phyloP scores from a whole-genome alignment of 208 protist species.

The Trichomonas gallinae region DNA sequence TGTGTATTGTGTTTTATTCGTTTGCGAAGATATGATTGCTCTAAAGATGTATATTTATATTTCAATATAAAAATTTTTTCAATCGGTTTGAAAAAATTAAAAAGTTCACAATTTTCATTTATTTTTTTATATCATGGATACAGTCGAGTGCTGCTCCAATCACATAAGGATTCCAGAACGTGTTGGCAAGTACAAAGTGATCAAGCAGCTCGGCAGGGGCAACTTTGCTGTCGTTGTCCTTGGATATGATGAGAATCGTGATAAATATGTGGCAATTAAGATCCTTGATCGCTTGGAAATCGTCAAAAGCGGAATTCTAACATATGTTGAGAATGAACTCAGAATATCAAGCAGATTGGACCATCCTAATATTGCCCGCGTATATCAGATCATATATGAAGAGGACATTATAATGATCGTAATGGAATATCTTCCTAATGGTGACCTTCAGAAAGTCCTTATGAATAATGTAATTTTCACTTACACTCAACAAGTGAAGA shows the following conservation, averaged over 20 bases:
- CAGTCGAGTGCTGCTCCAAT: neutral
- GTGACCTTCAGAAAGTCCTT: constrained; percentile 97
- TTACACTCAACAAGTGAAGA: constrained; percentile 58
- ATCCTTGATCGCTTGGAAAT: constrained; percentile 95
- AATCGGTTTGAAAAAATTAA: too few relatives aligned
- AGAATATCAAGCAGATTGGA: constrained; percentile 88
- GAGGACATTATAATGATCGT: constrained; percentile 92
- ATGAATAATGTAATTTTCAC: constrained; percentile 65
- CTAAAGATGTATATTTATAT: too few relatives aligned
- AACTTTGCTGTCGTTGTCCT: neutral
- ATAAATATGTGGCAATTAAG: constrained; percentile 90
- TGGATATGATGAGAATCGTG: constrained; percentile 64
- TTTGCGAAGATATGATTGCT: too few relatives aligned
- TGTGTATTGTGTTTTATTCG: too few relatives aligned
- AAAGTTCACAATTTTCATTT: neutral
- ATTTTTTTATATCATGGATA: neutral
- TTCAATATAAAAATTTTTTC: too few relatives aligned
- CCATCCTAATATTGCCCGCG: constrained; percentile 94
- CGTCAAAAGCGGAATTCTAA: constrained; percentile 59
- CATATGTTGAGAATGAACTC: constrained; percentile 78
- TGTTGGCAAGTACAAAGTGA: neutral
- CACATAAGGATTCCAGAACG: neutral
- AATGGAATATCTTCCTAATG: constrained; percentile 93
- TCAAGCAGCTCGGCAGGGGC: neutral
- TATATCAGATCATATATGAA: constrained; percentile 88